phyloP scores from a whole-genome alignment of 441 rosid genomes.

The Mallotus repandus region DNA sequence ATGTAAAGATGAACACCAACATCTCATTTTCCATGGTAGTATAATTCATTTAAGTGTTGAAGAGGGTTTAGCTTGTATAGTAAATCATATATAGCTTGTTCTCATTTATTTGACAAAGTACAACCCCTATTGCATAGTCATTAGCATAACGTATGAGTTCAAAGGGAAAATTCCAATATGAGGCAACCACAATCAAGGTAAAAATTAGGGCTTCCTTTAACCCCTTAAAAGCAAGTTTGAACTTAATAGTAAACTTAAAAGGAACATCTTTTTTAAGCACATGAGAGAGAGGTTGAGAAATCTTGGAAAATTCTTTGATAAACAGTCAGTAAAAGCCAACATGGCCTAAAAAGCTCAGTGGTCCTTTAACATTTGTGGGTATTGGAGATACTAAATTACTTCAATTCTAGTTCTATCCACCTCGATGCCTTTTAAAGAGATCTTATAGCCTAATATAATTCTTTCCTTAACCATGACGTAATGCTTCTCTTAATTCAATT shows the following conservation, averaged over 20 bases:
- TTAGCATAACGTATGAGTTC: neutral
- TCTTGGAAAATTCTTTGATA: neutral
- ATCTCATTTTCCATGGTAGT: neutral
- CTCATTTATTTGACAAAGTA: neutral
- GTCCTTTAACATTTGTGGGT: fast-evolving
- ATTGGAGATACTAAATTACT: neutral
- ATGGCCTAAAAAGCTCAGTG: neutral
- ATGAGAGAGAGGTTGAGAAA: neutral
- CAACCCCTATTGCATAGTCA: neutral
- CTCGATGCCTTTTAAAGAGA: neutral
- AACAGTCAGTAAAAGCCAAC: neutral
- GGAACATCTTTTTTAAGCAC: neutral
- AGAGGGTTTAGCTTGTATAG: neutral
- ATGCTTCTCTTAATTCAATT: neutral
- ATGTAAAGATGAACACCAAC: neutral
- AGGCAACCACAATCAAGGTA: neutral
- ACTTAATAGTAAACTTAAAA: neutral
- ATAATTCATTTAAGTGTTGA: neutral
- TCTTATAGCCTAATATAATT: neutral
- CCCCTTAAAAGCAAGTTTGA: neutral
- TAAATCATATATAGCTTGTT: neutral
- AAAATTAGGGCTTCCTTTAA: neutral
- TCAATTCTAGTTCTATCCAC: neutral
- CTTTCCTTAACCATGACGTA: neutral
- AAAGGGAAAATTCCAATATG: neutral